These are phyloP conservation scores for Talaromyces liani DNA, from an alignment of 495 filamentous ascomycete species.

Conservation along the genomic window DNA sequence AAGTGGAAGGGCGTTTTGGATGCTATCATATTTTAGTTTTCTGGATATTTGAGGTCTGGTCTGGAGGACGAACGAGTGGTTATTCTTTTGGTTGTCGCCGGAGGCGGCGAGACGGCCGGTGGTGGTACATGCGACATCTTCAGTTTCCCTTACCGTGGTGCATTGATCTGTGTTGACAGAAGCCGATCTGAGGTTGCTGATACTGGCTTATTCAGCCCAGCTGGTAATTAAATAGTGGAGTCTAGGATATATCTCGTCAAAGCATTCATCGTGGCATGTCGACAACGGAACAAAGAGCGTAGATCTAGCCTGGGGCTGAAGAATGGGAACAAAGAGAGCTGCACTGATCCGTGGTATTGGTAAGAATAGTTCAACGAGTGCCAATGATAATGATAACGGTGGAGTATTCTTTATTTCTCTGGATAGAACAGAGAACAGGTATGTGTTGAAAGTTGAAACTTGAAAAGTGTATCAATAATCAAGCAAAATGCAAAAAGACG, in stretches of 20 bases:
- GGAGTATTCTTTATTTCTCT: not conserved
- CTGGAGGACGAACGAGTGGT: not conserved
- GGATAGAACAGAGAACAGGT: not conserved
- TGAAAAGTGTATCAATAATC: not conserved
- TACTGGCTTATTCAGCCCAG: not conserved
- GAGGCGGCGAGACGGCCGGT: not conserved
- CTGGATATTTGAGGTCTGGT: not conserved
- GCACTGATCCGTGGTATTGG: not conserved
- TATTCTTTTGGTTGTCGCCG: slow-evolving; percentile 1
- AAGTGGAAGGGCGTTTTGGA: slow-evolving; percentile 69
- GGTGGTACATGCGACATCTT: slow-evolving; percentile 1
- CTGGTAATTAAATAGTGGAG: not conserved
- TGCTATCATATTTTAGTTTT: slow-evolving; percentile 16
- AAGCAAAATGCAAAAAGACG: not conserved
- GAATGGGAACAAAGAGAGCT: not conserved
- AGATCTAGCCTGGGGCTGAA: not conserved
- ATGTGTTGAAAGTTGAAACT: not conserved
- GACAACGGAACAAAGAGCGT: not conserved
- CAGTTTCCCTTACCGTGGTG: not conserved
- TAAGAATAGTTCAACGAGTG: not conserved
- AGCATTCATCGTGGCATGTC: not conserved
- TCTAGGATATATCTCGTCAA: not conserved
- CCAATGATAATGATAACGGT: not conserved
- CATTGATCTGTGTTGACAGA: not conserved
- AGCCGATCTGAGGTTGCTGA: not conserved